phyloP scores from a whole-genome alignment of 768 basidiomycete genomes.

The Boletus patriciae region DNA sequence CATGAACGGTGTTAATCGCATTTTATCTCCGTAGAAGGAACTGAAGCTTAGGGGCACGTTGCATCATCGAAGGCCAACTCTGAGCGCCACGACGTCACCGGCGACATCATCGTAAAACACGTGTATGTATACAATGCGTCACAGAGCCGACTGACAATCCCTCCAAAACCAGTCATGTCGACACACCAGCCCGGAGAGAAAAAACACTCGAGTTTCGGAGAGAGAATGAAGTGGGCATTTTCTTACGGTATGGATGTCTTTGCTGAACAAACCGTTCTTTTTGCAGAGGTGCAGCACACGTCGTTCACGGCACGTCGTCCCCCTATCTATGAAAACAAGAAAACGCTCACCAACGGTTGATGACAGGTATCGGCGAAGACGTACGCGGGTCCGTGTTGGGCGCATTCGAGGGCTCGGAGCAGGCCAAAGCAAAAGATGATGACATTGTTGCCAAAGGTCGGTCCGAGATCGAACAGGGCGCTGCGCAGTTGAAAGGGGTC shows the following conservation, averaged over 20 bases:
- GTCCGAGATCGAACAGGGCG: slow-evolving; percentile 41
- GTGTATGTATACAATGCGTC: not conserved
- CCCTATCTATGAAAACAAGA: not conserved
- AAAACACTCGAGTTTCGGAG: slow-evolving; percentile 4
- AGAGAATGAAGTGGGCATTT: slow-evolving; percentile 14
- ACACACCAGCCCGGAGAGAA: slow-evolving; percentile 2
- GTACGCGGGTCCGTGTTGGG: slow-evolving; percentile 45
- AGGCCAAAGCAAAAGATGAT: slow-evolving; percentile 33
- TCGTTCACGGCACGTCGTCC: slow-evolving; percentile 36
- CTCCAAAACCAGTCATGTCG: not conserved
- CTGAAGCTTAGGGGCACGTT: slow-evolving; percentile 14
- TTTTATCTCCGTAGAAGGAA: slow-evolving; percentile 5
- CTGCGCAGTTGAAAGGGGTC: slow-evolving; percentile 32
- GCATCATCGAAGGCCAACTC: slow-evolving; percentile 5
- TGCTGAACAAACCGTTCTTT: not conserved
- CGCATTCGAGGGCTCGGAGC: slow-evolving; percentile 36
- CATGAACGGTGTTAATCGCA: slow-evolving; percentile 4
- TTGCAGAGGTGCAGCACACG: slow-evolving; percentile 37
- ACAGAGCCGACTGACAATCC: no score
- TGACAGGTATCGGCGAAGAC: slow-evolving; percentile 44
- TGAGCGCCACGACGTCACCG: slow-evolving; percentile 21
- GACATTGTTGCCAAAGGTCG: slow-evolving; percentile 40
- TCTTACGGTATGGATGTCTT: not conserved
- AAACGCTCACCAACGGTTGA: slow-evolving; percentile 3
- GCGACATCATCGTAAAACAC: slow-evolving; percentile 17